Evolutionary conservation across 2,329 filamentous ascomycete genomes (phyloP), one percentile per base, ranked within the genome.

Genomic region (Phaeoacremonium minimum): DNA sequence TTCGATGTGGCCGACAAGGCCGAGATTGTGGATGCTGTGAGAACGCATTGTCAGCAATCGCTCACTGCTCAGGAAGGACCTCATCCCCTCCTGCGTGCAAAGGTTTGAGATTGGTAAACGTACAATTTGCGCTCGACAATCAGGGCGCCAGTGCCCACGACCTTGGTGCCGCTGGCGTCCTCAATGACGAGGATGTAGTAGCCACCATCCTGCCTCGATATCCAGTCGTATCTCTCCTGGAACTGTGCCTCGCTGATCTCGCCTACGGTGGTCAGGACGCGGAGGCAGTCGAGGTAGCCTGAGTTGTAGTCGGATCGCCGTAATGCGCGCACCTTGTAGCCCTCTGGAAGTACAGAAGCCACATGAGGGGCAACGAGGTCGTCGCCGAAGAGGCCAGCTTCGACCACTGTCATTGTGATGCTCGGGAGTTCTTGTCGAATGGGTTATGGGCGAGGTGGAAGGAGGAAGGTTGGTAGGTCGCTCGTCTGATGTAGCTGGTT

Each of bases 101-200:
- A n/a, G n/a, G n/a, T n/a, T n/a, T n/a, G 13, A 7, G 36, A 19
- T 19, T 14, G 19, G 18, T 34, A 4, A 8, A 71, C 81, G 57
- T 69, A 88, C 85, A 93, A 93, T 67, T 97, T 97, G 65, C 85
- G 79, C 78, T 98, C 93, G 33, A 95, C 87, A 47, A 97, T 77
- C 62, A 97, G 66, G 22, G 85, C 85, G 3, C 93, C 93, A 0
- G 89, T 95, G 17, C 87, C 91, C n/a, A 97, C 93, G 34, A 97
- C 79, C 45, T 73, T 72, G 18, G 63, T 60, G 33, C 64, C 61
- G 33, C 60, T 63, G 15, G 73, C 78, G 57, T 97, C 86, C 55
- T 88, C 83, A 36, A 97, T 84, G 43, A 91, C 86, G 19, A 97
- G 70, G 40, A 95, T 73, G 61, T 87, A 95, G 70, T 97, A 96